phyloP scores from a whole-genome alignment of 805 yeast genomes.

The Clavispora carvajalis region DNA sequence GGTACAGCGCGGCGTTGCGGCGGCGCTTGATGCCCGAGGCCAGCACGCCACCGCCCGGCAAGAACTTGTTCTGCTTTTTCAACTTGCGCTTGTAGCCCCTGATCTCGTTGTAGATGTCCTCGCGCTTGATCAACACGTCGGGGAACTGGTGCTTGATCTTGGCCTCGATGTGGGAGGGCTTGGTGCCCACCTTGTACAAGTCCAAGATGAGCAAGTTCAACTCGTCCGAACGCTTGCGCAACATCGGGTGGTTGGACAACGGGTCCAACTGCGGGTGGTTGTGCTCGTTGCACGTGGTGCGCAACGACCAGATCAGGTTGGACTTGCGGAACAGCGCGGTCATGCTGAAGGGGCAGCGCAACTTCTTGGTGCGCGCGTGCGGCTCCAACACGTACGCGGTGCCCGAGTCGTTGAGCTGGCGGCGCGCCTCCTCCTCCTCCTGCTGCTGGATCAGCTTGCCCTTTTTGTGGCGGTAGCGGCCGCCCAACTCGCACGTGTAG shows the following conservation, averaged over 20 bases:
- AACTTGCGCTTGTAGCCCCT: constrained; percentile 50
- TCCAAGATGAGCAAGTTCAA: constrained; percentile 48
- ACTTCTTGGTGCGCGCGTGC: constrained; percentile 44
- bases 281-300: constrained; percentile 52
- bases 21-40: constrained; percentile 11
- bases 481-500: constrained; percentile 56
- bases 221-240: constrained; percentile 49
- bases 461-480: constrained; percentile 49
- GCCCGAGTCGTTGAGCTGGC: constrained; percentile 23
- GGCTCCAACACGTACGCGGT: constrained; percentile 35
- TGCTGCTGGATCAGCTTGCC: constrained; percentile 19
- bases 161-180: constrained; percentile 49
- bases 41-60: constrained; percentile 10
- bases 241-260: constrained; percentile 50
- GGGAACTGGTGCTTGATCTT: constrained; percentile 48
- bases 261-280: constrained; percentile 57
- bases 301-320: constrained; percentile 46
- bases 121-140: constrained; percentile 50
- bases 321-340: constrained; percentile 50
- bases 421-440: constrained; percentile 16
- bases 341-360: constrained; percentile 56
- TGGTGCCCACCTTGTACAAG: constrained; percentile 49
- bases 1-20: constrained; percentile 14
- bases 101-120: constrained; percentile 54
- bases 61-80: constrained; percentile 34